Percentiles rank a stretch among this genome's conserved stretches.
Conservation (phyloP, 371 early-diverging fungal species). For the Sanchytrium tribonematis region DNA sequence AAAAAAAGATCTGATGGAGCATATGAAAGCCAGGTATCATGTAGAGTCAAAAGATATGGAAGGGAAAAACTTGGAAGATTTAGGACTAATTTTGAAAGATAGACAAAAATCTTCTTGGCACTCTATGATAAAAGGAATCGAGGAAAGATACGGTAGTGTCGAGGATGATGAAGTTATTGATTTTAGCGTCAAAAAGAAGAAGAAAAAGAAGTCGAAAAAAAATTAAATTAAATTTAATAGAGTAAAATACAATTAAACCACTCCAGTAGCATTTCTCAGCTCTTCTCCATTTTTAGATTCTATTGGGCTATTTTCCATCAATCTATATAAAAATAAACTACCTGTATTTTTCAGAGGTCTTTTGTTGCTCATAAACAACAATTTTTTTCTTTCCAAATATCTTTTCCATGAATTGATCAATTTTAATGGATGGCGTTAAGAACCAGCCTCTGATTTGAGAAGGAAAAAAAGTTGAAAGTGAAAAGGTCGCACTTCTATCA, state of each 20-base stretch:
- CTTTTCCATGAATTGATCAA: background rate
- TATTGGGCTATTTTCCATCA: background rate
- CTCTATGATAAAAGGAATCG: background rate
- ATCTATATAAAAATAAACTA: background rate
- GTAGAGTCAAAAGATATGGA: background rate
- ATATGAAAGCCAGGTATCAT: background rate
- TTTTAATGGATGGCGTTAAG: background rate
- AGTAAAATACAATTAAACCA: background rate
- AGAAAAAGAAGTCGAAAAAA: background rate
- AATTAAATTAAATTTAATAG: too few species aligned
- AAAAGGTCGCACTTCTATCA: slow-evolving; percentile 51
- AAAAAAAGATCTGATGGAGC: background rate
- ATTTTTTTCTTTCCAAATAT: background rate
- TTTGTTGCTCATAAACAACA: background rate
- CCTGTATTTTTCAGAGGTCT: background rate
- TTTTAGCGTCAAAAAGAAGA: background rate
- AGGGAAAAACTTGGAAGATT: background rate
- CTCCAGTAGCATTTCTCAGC: background rate
- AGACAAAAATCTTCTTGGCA: background rate
- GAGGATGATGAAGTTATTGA: background rate
- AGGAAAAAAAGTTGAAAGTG: slow-evolving; percentile 49
- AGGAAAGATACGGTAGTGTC: background rate
- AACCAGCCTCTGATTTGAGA: background rate
- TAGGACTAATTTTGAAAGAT: background rate
- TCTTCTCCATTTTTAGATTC: background rate